Evolutionary conservation across 2,329 filamentous ascomycete genomes (phyloP).

Genomic region (Pseudocercospora fijiensis): DNA sequence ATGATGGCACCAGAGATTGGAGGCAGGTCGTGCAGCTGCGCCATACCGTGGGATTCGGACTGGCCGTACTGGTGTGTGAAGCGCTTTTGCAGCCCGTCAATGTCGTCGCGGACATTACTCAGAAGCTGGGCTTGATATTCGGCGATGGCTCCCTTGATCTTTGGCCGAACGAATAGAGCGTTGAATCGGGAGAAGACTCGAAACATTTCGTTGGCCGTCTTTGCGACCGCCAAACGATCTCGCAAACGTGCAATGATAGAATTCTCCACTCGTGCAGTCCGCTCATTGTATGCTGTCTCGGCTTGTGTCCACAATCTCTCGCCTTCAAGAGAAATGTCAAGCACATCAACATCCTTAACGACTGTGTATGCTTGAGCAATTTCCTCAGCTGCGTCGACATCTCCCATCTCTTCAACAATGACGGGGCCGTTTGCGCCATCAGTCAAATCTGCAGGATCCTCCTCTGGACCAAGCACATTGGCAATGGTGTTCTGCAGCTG

Average conservation of each 20-base stretch:
- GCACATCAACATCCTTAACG: conserved; percentile 88
- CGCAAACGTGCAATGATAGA: conserved; percentile 94
- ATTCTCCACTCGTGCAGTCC: conserved; percentile 95
- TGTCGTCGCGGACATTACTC: conserved; percentile 96
- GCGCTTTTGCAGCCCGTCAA: conserved; percentile 86
- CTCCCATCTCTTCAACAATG: conserved; percentile 89
- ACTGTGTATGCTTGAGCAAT: conserved; percentile 93
- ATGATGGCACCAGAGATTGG: conserved; percentile 97
- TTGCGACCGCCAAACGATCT: conserved; percentile 89
- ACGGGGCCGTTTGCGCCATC: conserved; percentile 62
- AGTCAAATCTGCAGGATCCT: conserved; percentile 54
- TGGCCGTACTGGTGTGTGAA: conserved; percentile 99
- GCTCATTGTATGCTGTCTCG: conserved; percentile 94
- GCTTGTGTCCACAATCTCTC: conserved; percentile 91
- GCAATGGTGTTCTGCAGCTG: conserved; percentile 95
- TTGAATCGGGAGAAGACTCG: conserved; percentile 99
- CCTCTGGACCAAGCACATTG: conserved; percentile 79
- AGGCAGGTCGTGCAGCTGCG: conserved; percentile 89
- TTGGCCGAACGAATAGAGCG: conserved; percentile 95
- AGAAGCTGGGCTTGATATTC: conserved; percentile 98
- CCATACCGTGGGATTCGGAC: conserved; percentile 97
- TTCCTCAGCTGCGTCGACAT: conserved; percentile 95
- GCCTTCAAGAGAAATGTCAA: conserved; percentile 87
- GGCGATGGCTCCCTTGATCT: conserved; percentile 95
- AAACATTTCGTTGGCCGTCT: conserved; percentile 99